Evolutionary conservation across 179 eudicot genomes (phyloP).

Genomic region (Amaranthus tricolor): DNA sequence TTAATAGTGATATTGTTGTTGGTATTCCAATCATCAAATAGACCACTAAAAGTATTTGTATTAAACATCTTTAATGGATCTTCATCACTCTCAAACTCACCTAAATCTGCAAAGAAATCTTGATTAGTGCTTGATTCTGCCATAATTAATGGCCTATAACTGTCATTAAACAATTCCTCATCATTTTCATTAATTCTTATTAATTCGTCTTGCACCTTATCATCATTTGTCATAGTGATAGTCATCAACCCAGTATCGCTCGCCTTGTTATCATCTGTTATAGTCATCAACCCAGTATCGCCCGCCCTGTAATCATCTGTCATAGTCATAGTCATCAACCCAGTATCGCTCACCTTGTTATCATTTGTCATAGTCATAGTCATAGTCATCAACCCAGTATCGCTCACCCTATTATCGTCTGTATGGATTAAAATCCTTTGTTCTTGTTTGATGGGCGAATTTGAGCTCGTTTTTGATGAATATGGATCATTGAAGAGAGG

Average conservation of each 20-base stretch:
- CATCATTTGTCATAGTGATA: neutral
- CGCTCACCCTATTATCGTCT: no score
- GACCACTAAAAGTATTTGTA: conserved; percentile 40
- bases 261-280: neutral
- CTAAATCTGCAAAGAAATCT: conserved; percentile 60
- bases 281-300: neutral
- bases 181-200: neutral
- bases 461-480: neutral
- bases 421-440: no score
- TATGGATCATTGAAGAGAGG: neutral
- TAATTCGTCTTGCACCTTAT: conserved; percentile 10
- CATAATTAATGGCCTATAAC: conserved; percentile 43
- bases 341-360: neutral
- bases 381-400: neutral
- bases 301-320: no score
- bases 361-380: neutral
- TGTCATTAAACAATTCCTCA: conserved; percentile 3
- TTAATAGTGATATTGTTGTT: conserved; percentile 11
- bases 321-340: neutral
- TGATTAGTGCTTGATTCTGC: conserved; percentile 24
- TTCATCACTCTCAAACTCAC: conserved; percentile 38
- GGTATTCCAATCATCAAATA: conserved; percentile 58
- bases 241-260: neutral
- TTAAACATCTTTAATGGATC: conserved; percentile 57
- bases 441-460: neutral